Base-by-base conservation (phyloP, 169 alveolate genomes). In the Eimeria nieschulzi region DNA sequence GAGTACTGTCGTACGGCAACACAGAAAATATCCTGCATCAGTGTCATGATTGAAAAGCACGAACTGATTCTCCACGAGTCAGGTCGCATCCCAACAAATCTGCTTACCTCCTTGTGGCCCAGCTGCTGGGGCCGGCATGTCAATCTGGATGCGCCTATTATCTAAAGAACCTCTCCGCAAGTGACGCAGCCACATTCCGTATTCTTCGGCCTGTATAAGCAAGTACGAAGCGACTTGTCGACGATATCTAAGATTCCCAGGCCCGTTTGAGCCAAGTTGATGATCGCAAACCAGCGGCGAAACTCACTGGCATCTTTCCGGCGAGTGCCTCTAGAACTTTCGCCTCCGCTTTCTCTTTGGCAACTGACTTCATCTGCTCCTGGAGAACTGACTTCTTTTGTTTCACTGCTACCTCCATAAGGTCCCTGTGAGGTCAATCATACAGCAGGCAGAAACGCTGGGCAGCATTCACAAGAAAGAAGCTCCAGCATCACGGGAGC, bases 91-190 rank as follows among this genome's bases (percentile, higher is more conserved):
- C 13, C 19, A n/a, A 26, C 21, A 26, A 23, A 71, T 46, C 59
- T 46, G 56, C 51, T 25, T 25, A 17, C n/a, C 7, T 5, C 2
- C 12, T 17, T n/a, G 86, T 3, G 9, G 71, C 66, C 53, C 71
- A 53, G 61, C 25, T 17, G 71, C 71, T 13, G 88, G 5, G 2
- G 55, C 55, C 7, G 97, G 97, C 9, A 95, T 61, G 75, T 95
- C 98, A 8, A 95, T 79, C 53, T 88, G 83, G 7, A 96, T 92
- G 23, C 86, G 92, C 85, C 96, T 88, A 55, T 93, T 95, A 73
- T 96, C 97, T 80, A 96, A 85, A 33, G 85, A 68, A 61, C 97
- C 97, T 53, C 94, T 85, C 46, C 94, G 92, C 61, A 96, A 80
- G 78, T 95, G 95, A 61, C 92, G 92, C 17, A 93, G 94, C 96